Conservation (phyloP, 2,329 filamentous ascomycete species). For the Orbilia quercus region DNA sequence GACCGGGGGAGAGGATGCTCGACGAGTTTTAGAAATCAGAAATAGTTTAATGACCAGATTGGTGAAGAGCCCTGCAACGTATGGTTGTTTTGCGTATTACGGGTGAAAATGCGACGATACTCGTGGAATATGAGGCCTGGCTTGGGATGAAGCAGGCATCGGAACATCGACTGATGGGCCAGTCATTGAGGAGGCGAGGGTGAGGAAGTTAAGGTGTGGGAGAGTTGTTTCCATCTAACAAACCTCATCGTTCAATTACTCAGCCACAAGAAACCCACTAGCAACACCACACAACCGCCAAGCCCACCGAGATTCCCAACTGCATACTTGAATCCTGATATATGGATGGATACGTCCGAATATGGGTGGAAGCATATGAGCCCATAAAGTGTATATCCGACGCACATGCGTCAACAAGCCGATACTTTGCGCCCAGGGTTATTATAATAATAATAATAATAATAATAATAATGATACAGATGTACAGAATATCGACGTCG, state of each 20-base stretch:
- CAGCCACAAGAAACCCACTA: constrained; percentile 4
- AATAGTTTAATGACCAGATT: neutral
- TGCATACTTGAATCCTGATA: too few species aligned
- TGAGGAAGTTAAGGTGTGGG: neutral
- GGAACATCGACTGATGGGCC: neutral
- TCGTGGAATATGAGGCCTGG: neutral
- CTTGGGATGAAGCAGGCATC: neutral
- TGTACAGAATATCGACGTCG: too few species aligned
- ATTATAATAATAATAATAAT: too few species aligned
- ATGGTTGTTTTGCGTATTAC: neutral
- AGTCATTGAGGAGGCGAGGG: neutral
- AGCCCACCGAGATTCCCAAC: too few species aligned
- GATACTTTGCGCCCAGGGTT: too few species aligned
- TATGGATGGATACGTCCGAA: too few species aligned
- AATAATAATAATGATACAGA: too few species aligned
- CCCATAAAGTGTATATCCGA: too few species aligned
- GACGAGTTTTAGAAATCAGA: neutral
- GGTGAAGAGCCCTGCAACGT: neutral
- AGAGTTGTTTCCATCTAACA: neutral
- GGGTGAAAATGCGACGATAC: neutral
- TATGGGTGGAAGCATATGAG: too few species aligned
- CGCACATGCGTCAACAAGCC: too few species aligned
- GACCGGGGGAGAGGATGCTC: neutral
- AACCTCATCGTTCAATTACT: constrained; percentile 17
- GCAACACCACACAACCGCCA: neutral